Base-by-base conservation (phyloP, 768 basidiomycete species). In the Podaxis sp. region DNA sequence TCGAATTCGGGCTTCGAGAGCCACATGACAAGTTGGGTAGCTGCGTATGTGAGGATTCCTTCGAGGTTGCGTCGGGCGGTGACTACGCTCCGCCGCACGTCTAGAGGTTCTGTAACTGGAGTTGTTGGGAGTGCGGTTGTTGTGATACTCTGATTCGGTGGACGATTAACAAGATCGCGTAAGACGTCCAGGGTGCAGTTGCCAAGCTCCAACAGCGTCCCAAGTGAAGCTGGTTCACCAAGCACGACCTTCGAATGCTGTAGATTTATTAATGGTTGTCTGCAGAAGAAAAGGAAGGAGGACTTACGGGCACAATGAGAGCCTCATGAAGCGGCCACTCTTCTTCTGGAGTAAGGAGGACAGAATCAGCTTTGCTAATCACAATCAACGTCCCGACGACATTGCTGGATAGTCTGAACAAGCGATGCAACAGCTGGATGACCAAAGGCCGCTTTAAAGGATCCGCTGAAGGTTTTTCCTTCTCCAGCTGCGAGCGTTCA, bases 231-330 rank as follows among this genome's bases (percentile, higher is more conserved):
- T 6, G 90, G 87, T 67, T 95, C 94, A 13, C 87, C 86, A 0
- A 90, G 80, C 2, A 93, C 88, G 4, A 94, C 88, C 68, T 93
- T 95, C 3, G 92, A 89, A 70, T 92, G 91, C 94, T 96, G 60
- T 56, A 48, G 28, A 57, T 42, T 52, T 63, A 19, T 36, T 63
- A 64, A 36, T 28, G 17, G 46, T n/a, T 26, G 28, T 15, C 17
- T 52, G 51, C 57, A 54, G 22, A n/a, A 51, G 39, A 7, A 22
- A 57, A 52, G 4, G 36, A 36, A 39, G 33, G 6, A 46, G 15
- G 11, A 81, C 88, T 68, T 72, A 94, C 92, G 6, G 92, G 92
- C 40, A 89, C 79, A 48, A 93, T 79, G 38, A 91, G 78, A 4
- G 88, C 87, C 66, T 89, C 85, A 19, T 84, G 77, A 13, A 86